Percentiles rank a stretch among this genome's conserved stretches.
phyloP scores from a whole-genome alignment of 2,329 filamentous ascomycete species.

The Aspergillus niger region DNA sequence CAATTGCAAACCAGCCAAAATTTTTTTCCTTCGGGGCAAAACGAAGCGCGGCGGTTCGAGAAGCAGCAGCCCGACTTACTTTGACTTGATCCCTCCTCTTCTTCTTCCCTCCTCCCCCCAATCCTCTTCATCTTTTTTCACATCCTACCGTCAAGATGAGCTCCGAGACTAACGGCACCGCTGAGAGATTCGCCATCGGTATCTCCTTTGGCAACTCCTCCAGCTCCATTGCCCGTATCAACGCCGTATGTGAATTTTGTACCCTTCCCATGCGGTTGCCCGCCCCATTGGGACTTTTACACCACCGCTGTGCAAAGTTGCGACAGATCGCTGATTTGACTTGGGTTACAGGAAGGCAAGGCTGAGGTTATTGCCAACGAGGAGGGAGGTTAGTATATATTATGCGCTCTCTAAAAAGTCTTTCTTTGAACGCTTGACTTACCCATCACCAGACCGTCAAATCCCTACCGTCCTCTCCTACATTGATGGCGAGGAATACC shows the following conservation, averaged over 20 bases:
- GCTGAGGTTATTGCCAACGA: slow-evolving; percentile 98
- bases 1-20: slow-evolving; percentile 37
- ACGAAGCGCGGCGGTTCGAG: slow-evolving; percentile 13
- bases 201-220: slow-evolving; percentile 98
- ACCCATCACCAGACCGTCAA: slow-evolving; percentile 71
- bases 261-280: not conserved
- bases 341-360: slow-evolving; percentile 71
- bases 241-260: slow-evolving; percentile 49
- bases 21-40: slow-evolving; percentile 26
- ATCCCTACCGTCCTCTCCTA: slow-evolving; percentile 95
- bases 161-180: slow-evolving; percentile 56
- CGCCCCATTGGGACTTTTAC: not conserved
- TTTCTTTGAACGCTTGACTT: slow-evolving; percentile 15
- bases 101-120: slow-evolving; percentile 10
- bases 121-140: slow-evolving; percentile 14
- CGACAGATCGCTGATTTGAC: not conserved
- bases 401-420: not conserved
- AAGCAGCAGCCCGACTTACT: slow-evolving; percentile 8
- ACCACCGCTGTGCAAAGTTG: not conserved
- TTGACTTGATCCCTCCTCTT: slow-evolving; percentile 5
- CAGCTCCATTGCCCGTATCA: slow-evolving; percentile 92
- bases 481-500: slow-evolving; percentile 93
- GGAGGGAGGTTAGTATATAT: slow-evolving; percentile 67
- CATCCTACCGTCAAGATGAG: slow-evolving; percentile 41
- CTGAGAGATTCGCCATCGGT: slow-evolving; percentile 74